These are phyloP conservation scores for Millerozyma miso DNA, from an alignment of 805 yeast species.

Conservation along the genomic window DNA sequence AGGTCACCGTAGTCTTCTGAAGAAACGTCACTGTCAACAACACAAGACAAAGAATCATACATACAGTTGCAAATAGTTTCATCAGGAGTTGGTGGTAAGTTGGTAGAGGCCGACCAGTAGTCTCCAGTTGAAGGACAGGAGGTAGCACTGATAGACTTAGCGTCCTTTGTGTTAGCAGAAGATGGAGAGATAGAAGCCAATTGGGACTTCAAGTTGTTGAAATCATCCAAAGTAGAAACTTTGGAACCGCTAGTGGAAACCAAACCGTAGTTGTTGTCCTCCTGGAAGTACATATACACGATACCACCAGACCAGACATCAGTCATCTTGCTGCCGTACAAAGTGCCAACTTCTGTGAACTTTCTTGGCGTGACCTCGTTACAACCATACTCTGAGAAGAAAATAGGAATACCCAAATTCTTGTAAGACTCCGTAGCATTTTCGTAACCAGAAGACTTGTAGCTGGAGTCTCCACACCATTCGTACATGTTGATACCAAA, in stretches of 20 bases:
- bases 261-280: conserved; percentile 70
- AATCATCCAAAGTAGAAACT: conserved; percentile 63
- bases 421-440: conserved; percentile 60
- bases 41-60: conserved; percentile 31
- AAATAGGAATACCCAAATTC: conserved; percentile 65
- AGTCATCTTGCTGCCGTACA: conserved; percentile 67
- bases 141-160: conserved; percentile 25
- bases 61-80: conserved; percentile 33
- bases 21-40: conserved; percentile 24
- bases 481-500: conserved; percentile 88
- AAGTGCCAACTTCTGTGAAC: conserved; percentile 66
- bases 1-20: conserved; percentile 31
- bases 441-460: conserved; percentile 58
- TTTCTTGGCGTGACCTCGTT: conserved; percentile 64
- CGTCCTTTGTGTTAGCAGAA: conserved; percentile 16
- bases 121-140: conserved; percentile 32
- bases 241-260: conserved; percentile 46
- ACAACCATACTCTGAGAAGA: conserved; percentile 85
- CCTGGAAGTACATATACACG: conserved; percentile 81
- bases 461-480: conserved; percentile 74
- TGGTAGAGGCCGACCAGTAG: conserved; percentile 36
- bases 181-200: conserved; percentile 44
- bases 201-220: conserved; percentile 56
- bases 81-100: conserved; percentile 44
- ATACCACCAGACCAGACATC: conserved; percentile 89